These are phyloP conservation scores for Mycena belliarum DNA, from an alignment of 768 basidiomycete species.

Conservation along the genomic window DNA sequence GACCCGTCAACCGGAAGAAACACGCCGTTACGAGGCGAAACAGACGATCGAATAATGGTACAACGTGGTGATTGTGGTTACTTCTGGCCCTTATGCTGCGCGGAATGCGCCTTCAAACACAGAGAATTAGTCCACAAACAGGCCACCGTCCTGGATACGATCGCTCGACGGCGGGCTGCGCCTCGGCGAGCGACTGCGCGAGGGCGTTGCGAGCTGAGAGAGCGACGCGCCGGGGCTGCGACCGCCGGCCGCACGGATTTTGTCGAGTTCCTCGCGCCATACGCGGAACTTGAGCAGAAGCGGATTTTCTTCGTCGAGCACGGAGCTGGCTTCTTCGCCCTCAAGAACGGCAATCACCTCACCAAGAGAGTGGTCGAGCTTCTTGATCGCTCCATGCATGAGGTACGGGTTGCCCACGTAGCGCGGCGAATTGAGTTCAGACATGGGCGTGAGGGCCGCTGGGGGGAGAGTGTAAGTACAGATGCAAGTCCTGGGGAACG, in stretches of 20 bases:
- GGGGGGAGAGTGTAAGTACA: background rate
- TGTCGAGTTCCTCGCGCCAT: slow-evolving; percentile 44
- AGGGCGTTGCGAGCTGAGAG: slow-evolving; percentile 43
- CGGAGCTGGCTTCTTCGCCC: slow-evolving; percentile 41
- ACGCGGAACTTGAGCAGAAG: slow-evolving; percentile 40
- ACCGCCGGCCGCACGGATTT: slow-evolving; percentile 28
- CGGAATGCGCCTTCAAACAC: too few relatives aligned
- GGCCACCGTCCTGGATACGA: slow-evolving; percentile 16
- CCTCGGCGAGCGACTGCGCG: slow-evolving; percentile 20
- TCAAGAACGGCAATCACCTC: slow-evolving; percentile 47
- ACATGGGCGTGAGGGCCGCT: slow-evolving; percentile 25
- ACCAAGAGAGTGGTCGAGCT: slow-evolving; percentile 44
- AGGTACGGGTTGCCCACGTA: slow-evolving; percentile 50
- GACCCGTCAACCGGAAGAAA: too few relatives aligned
- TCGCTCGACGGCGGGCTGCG: slow-evolving; percentile 8
- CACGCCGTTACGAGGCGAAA: too few relatives aligned
- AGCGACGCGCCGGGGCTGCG: slow-evolving; percentile 12
- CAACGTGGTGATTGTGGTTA: background rate
- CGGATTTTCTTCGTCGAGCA: slow-evolving; percentile 33
- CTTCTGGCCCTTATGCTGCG: too few relatives aligned
- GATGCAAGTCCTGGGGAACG: background rate
- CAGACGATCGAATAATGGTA: too few relatives aligned
- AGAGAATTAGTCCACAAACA: slow-evolving; percentile 21
- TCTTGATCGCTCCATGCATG: slow-evolving; percentile 42
- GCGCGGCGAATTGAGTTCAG: slow-evolving; percentile 24